Base-by-base conservation (phyloP, 371 early-diverging fungal genomes). In the Mortierella sp. region DNA sequence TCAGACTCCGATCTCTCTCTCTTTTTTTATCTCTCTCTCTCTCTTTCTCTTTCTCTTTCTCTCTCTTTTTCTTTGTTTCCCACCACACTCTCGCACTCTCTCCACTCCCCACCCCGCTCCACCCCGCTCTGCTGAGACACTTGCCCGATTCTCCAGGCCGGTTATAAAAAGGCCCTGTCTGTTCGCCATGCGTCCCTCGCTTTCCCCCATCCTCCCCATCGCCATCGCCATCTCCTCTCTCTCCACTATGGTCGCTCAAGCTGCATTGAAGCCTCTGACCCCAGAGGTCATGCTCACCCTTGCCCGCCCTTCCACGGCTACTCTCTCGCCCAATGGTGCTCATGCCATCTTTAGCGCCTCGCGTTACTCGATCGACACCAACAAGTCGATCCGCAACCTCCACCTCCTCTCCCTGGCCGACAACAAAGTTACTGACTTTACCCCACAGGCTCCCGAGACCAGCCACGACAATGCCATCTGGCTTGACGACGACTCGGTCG, bases 281-380 rank as follows among this genome's bases (percentile, higher is more conserved):
- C 88, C 90, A 16, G 66, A 74, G 55, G 83, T 84, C 47, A 76
- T 90, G 56, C 84, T 87, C 59, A 73, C 88, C 44, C 72, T 90
- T 7, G 82, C 88, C 21, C 83, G 86, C 25, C 88, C 88, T 9
- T 81, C 83, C 7, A 66, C 66, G 14, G 82, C 84, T n/a, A 50
- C 81, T 0, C 67, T 85, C 44, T 84, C 87, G 11, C 88, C 88
- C 45, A 85, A 75, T 50, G 87, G 88, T 1, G 59, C 68, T 1
- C 66, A 75, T 28, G 87, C 86, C 21, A 86, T 88, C 48, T 88
- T 84, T 74, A 75, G 85, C 11, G 77, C 85, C n/a, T 87, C 87
- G 1, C 70, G 65, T 19, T 90, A 90, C 63, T 70, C 80, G 56
- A 60, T 71, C 55, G 72, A 79, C 26, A 74, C 84, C 30, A 82